Percentiles rank a stretch among this genome's conserved stretches.
Conservation (phyloP, 2,329 filamentous ascomycete genomes). For the Cladosporium austrohemisphaericum region DNA sequence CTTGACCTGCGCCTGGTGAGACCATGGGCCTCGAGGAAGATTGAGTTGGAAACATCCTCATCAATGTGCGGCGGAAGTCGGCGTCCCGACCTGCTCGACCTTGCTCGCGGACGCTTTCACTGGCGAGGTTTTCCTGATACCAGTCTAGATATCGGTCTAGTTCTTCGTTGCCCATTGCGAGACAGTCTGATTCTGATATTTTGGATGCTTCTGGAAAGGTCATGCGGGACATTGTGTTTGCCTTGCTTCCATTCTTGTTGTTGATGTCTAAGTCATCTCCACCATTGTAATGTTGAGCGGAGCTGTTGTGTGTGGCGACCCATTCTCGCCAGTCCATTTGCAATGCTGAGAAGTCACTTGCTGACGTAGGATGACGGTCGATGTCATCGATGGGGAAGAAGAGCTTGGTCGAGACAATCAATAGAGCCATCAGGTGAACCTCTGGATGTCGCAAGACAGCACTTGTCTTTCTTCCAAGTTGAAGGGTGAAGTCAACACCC, state of each 20-base stretch:
- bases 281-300: slow-evolving; percentile 38
- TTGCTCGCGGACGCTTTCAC: slow-evolving; percentile 39
- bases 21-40: not conserved
- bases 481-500: slow-evolving; percentile 43
- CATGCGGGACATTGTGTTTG: slow-evolving; percentile 3
- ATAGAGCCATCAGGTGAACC: slow-evolving; percentile 63
- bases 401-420: slow-evolving; percentile 75
- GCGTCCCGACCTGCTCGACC: slow-evolving; percentile 31
- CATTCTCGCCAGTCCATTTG: slow-evolving; percentile 71
- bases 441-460: slow-evolving; percentile 65
- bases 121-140: slow-evolving; percentile 65
- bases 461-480: slow-evolving; percentile 18
- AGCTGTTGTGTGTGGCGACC: slow-evolving; percentile 41
- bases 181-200: slow-evolving; percentile 60
- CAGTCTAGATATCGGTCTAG: slow-evolving; percentile 76
- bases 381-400: slow-evolving; percentile 68
- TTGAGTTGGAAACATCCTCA: slow-evolving; percentile 39
- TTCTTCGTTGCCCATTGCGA: slow-evolving; percentile 57
- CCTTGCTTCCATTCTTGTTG: slow-evolving; percentile 19
- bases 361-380: slow-evolving; percentile 47
- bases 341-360: slow-evolving; percentile 56
- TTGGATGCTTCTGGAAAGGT: slow-evolving; percentile 46
- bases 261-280: slow-evolving; percentile 16
- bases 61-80: slow-evolving; percentile 40
- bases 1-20: not conserved